Percentiles rank a stretch among this genome's conserved stretches.
phyloP scores from a whole-genome alignment of 495 filamentous ascomycete genomes.

The Rhypophila decipiens region DNA sequence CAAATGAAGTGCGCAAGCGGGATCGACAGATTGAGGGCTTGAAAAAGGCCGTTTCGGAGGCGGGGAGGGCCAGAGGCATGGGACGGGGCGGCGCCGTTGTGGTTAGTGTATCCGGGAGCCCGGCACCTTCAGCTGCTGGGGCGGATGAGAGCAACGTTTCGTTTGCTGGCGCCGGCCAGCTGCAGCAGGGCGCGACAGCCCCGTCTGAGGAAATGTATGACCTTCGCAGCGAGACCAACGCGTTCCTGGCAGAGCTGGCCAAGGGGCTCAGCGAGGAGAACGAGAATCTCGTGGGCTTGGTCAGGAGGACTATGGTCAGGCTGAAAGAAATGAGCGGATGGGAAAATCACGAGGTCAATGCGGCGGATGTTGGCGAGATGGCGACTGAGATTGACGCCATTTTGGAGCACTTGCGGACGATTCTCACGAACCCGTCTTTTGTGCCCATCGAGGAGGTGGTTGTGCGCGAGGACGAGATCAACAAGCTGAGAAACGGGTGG shows the following conservation, averaged over 20 bases:
- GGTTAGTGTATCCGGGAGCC: conserved; percentile 47
- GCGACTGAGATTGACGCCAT: conserved; percentile 64
- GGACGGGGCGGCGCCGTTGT: conserved; percentile 45
- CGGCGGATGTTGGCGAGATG: conserved; percentile 64
- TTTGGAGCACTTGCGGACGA: conserved; percentile 68
- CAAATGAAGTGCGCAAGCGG: conserved; percentile 86
- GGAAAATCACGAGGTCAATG: conserved; percentile 21
- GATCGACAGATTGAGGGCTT: conserved; percentile 82
- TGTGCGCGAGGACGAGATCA: conserved; percentile 83
- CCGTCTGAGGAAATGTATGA: conserved; percentile 69
- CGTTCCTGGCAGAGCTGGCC: conserved; percentile 83
- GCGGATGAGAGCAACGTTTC: conserved; percentile 25
- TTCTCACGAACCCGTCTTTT: conserved; percentile 92
- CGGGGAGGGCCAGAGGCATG: conserved; percentile 40
- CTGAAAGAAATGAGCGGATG: conserved; percentile 73
- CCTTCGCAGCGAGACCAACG: conserved; percentile 79
- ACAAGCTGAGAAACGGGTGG: conserved; percentile 72
- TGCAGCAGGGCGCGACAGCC: conserved; percentile 45
- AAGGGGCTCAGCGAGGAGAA: conserved; percentile 92
- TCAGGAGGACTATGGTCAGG: conserved; percentile 62
- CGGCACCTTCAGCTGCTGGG: no score
- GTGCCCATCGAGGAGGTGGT: conserved; percentile 93
- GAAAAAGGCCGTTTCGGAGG: conserved; percentile 66
- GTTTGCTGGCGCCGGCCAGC: conserved; percentile 21
- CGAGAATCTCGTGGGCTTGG: conserved; percentile 67